phyloP scores from a whole-genome alignment of 257 asterid genomes.

The Fraxinus cuspidata region DNA sequence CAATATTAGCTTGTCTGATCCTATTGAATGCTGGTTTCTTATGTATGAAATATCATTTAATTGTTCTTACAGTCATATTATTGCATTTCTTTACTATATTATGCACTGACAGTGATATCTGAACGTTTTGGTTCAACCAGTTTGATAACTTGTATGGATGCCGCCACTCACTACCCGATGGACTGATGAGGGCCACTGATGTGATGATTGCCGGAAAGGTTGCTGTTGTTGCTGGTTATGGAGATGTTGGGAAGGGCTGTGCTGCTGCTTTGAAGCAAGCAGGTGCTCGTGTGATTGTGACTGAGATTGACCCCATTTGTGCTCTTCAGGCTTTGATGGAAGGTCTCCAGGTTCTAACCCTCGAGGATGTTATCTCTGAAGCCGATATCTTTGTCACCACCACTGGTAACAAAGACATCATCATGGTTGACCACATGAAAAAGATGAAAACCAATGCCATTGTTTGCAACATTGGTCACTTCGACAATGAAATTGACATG shows the following conservation, averaged over 20 bases:
- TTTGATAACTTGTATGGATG: conserved; percentile 59
- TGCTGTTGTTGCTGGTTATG: neutral
- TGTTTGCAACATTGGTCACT: too few species aligned
- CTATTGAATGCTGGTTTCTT: neutral
- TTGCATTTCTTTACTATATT: neutral
- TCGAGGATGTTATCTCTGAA: too few species aligned
- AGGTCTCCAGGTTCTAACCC: too few species aligned
- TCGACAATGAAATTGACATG: too few species aligned
- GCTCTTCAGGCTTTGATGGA: too few species aligned
- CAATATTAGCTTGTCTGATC: neutral
- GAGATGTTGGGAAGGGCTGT: neutral
- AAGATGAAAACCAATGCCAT: too few species aligned
- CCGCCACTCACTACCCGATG: conserved; percentile 57
- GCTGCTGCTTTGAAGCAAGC: neutral
- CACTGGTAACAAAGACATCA: too few species aligned
- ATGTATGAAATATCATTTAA: neutral
- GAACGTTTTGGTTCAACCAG: conserved; percentile 8
- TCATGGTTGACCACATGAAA: too few species aligned
- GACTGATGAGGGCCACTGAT: conserved; percentile 42
- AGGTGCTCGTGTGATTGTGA: neutral
- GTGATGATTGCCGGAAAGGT: neutral
- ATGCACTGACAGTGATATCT: neutral
- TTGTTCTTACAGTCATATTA: neutral
- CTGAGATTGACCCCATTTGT: too few species aligned
- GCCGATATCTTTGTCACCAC: too few species aligned